These are phyloP conservation scores for Hericium coralloides DNA, from an alignment of 768 basidiomycete genomes.

Conservation along the genomic window DNA sequence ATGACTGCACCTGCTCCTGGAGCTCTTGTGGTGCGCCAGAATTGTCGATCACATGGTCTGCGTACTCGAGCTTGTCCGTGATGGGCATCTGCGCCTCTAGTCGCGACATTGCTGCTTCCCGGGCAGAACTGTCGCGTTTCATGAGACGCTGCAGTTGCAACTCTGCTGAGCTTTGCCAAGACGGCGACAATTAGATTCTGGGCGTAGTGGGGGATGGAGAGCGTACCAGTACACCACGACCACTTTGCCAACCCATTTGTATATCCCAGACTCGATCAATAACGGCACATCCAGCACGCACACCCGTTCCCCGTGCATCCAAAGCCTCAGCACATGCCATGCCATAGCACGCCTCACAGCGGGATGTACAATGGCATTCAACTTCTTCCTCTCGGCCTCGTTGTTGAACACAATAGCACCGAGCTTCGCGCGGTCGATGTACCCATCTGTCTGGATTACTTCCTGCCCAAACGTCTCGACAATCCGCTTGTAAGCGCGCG, in stretches of 20 bases:
- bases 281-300: slow-evolving; percentile 89
- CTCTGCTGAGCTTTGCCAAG: slow-evolving; percentile 53
- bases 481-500: slow-evolving; percentile 60
- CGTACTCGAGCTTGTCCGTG: slow-evolving; percentile 69
- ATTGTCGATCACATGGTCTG: slow-evolving; percentile 84
- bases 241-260: slow-evolving; percentile 75
- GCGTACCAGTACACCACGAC: slow-evolving; percentile 88
- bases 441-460: slow-evolving; percentile 58
- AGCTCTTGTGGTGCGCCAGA: slow-evolving; percentile 69
- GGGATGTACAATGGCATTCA: slow-evolving; percentile 88
- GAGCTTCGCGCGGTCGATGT: slow-evolving; percentile 74
- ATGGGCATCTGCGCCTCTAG: slow-evolving; percentile 79
- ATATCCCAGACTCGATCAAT: slow-evolving; percentile 81
- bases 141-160: slow-evolving; percentile 81
- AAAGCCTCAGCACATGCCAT: slow-evolving; percentile 53
- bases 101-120: slow-evolving; percentile 62
- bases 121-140: slow-evolving; percentile 57
- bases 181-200: neutral
- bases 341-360: slow-evolving; percentile 78
- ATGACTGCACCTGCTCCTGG: slow-evolving; percentile 39
- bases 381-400: slow-evolving; percentile 51
- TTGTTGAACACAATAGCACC: slow-evolving; percentile 83
- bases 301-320: slow-evolving; percentile 70
- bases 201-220: neutral
- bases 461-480: slow-evolving; percentile 59